A percentile compares a stretch with the other conserved stretches of the same genome.
Conservation (phyloP, 2,329 filamentous ascomycete genomes). For the Ustulina deusta region DNA sequence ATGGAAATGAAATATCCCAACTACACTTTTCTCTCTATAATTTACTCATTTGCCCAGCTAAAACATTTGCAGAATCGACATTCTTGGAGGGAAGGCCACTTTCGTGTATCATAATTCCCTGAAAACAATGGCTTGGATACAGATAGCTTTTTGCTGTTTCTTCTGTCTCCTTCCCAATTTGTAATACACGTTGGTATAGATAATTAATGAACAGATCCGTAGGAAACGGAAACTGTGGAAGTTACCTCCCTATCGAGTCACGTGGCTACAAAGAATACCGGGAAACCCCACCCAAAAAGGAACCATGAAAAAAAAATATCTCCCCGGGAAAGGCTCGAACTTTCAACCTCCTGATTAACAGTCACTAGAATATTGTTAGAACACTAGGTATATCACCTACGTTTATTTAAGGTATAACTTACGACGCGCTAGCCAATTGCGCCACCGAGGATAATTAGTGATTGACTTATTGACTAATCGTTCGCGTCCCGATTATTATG, state of each 20-base stretch:
- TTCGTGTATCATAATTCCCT: background rate
- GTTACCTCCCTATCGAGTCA: no score
- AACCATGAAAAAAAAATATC: constrained; percentile 2
- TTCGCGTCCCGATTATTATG: no score
- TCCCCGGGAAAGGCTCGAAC: constrained; percentile 38
- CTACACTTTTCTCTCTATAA: constrained; percentile 14
- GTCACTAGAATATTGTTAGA: no score
- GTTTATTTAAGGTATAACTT: no score
- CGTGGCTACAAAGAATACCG: no score
- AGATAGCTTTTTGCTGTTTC: background rate
- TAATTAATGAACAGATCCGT: background rate
- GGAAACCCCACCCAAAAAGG: no score
- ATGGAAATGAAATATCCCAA: background rate
- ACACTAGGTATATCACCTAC: no score
- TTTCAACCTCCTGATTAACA: constrained; percentile 57
- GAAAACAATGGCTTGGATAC: background rate
- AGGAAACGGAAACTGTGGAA: no score
- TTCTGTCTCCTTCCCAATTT: constrained; percentile 8
- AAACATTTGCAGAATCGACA: background rate
- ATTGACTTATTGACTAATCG: no score
- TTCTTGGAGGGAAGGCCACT: background rate
- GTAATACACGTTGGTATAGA: constrained; percentile 8
- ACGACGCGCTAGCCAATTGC: constrained; percentile 68
- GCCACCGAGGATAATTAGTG: constrained; percentile 54
- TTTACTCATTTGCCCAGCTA: background rate